A percentile compares a stretch with the other conserved stretches of the same genome.
phyloP scores from a whole-genome alignment of 129 eudicot genomes.

The Helianthus annuus region HanXRQr2.0-SUNRISE NC_035441.2:166393291-166393790 shows the following conservation, averaged over 20 bases:
- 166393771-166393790: conserved; percentile 93
- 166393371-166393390: neutral
- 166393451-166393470: conserved; percentile 16
- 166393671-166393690: conserved; percentile 19
- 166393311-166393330: neutral
- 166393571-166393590: conserved; percentile 19
- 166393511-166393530: neutral
- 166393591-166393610: conserved; percentile 9
- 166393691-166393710: conserved; percentile 7
- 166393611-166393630: neutral
- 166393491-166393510: conserved; percentile 13
- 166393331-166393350: neutral
- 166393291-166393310: neutral
- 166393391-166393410: conserved; percentile 1
- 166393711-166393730: conserved; percentile 39
- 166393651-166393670: conserved; percentile 14
- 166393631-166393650: neutral
- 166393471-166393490: neutral
- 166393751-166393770: conserved; percentile 99
- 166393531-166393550: conserved; percentile 14
- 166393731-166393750: conserved; percentile 79
- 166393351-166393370: neutral
- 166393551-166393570: neutral
- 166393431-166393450: conserved; percentile 4
- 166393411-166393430: conserved; percentile 6